Evolutionary conservation across 1,284 basidiomycete species (phyloP), one percentile per base, ranked within the genome.

Genomic region (Exsudoporus floridanus): DNA sequence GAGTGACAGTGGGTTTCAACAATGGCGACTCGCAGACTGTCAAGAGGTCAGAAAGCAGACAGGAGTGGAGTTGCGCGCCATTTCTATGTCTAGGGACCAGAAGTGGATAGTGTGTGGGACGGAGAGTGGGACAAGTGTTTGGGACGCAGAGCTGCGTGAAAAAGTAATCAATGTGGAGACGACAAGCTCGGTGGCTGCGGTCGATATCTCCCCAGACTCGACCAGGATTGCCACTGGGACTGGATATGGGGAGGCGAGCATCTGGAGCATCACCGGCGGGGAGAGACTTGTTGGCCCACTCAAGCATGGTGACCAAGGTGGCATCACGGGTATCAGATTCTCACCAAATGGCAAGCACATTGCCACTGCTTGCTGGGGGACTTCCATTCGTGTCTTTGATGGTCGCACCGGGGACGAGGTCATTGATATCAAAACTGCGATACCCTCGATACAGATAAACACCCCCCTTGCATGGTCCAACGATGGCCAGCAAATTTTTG

Each of bases 241-340:
- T 12, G 37, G 23, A 23, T 7, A 14, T 4, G 12, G 7, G 28
- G 28, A 38, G 7, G 35, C 35, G 6, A 36, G 7, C 7, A 9
- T 38, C 6, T 38, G 37, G 37, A 16, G 13, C 21, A 38, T 23
- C 7, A 1, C 14, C 4, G 16, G 14, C 7, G 37, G 21, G 7
- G 0, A 38, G 37, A 38, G 19, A 38, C 37, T 38, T 7, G 37
- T 38, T 16, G 37, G 37, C 19, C 21, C 37, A 9, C 14, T 38
- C 7, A 0, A 16, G 6, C 13, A 14, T 2, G 14, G 16, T 4
- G 2, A n/a, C n/a, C n/a, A n/a, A n/a, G n/a, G 1, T 9, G 3
- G 3, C 3, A 14, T 23, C 14, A 14, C 4, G 1, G 33, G 33
- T 16, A 4, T 34, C 4, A 34, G n/a, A 6, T n/a, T 34, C 8